phyloP scores from a whole-genome alignment of 208 protist species.

The Novymonas esmeraldas region DNA sequence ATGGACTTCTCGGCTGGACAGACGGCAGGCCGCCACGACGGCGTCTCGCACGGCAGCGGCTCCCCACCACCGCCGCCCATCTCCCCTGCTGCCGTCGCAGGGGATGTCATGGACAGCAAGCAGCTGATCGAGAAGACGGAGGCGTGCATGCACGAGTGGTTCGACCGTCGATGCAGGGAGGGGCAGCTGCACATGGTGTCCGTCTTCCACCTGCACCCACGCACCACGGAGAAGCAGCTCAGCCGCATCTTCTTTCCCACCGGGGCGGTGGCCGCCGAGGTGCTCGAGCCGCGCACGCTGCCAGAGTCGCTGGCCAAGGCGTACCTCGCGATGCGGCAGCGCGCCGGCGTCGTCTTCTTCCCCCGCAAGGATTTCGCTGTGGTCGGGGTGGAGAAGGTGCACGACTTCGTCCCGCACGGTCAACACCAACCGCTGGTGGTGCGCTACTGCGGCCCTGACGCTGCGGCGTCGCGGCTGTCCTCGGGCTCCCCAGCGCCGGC shows the following conservation, averaged over 20 bases:
- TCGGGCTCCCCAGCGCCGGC: slow-evolving; percentile 23
- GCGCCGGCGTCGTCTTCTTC: slow-evolving; percentile 83
- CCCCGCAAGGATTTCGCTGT: slow-evolving; percentile 60
- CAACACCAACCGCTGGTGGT: slow-evolving; percentile 79
- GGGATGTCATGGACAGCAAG: slow-evolving; percentile 20
- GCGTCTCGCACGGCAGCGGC: neutral
- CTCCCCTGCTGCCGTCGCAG: neutral
- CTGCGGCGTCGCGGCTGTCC: slow-evolving; percentile 19
- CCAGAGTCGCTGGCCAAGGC: slow-evolving; percentile 27
- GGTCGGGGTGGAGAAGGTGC: slow-evolving; percentile 79
- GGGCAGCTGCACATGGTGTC: slow-evolving; percentile 62
- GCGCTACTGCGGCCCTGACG: slow-evolving; percentile 67
- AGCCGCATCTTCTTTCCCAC: slow-evolving; percentile 78
- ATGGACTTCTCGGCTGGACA: slow-evolving; percentile 10
- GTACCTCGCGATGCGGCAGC: slow-evolving; percentile 30
- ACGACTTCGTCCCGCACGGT: slow-evolving; percentile 81
- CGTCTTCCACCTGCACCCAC: slow-evolving; percentile 77
- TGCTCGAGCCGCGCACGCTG: slow-evolving; percentile 48
- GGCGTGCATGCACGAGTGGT: slow-evolving; percentile 41
- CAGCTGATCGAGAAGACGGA: slow-evolving; percentile 31
- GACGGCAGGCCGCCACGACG: slow-evolving; percentile 6
- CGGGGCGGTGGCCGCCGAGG: slow-evolving; percentile 52
- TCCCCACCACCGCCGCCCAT: neutral
- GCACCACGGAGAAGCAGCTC: slow-evolving; percentile 65
- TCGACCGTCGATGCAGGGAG: slow-evolving; percentile 33